Percentiles rank a stretch among this genome's conserved stretches.
These are phyloP conservation scores for Tulasnella sp. DNA, from an alignment of 768 basidiomycete genomes.

Conservation along the genomic window DNA sequence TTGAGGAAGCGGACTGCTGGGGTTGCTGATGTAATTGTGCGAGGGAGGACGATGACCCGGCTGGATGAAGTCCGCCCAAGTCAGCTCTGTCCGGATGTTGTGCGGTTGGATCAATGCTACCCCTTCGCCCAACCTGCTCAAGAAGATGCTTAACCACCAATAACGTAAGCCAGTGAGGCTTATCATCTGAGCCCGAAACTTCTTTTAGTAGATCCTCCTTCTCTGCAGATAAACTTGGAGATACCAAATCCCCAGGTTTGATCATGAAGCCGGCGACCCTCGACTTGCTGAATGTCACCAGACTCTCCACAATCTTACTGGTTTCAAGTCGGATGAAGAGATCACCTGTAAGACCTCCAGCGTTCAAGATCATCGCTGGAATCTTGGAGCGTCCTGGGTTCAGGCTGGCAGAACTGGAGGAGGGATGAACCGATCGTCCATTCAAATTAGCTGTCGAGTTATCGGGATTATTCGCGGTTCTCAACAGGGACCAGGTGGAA, in stretches of 20 bases:
- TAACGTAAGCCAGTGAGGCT: conserved; percentile 72
- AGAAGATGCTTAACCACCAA: conserved; percentile 58
- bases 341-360: conserved; percentile 56
- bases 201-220: conserved; percentile 10
- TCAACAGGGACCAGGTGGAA: no score
- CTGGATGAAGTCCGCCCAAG: not conserved
- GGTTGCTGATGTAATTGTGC: no score
- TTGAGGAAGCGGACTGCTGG: no score
- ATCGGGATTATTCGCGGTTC: no score
- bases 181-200: conserved; percentile 55
- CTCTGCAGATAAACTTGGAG: not conserved
- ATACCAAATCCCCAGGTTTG: not conserved
- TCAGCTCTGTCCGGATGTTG: not conserved
- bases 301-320: conserved; percentile 45
- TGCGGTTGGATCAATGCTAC: conserved; percentile 18
- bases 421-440: no score
- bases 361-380: not conserved
- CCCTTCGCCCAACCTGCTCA: conserved; percentile 39
- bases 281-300: conserved; percentile 34
- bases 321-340: conserved; percentile 52
- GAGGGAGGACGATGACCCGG: no score
- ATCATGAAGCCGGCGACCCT: not conserved
- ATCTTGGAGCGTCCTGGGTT: no score
- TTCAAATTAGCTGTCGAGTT: no score
- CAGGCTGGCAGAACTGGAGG: no score